A percentile compares a stretch with the other conserved stretches of the same genome.
Conservation (phyloP, 345 rosid genomes). For the Eucalyptus albens region DNA sequence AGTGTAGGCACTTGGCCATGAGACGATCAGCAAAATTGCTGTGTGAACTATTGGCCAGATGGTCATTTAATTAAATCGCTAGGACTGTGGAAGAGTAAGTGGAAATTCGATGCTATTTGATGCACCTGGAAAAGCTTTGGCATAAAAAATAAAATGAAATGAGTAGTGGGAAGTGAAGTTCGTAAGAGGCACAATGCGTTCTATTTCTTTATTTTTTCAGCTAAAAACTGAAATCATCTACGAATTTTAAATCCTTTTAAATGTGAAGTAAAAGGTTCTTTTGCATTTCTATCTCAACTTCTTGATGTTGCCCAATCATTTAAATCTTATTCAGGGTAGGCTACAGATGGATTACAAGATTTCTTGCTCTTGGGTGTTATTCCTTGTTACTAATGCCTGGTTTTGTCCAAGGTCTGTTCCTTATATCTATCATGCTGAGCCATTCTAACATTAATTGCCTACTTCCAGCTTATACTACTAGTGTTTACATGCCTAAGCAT, state of each 20-base stretch:
- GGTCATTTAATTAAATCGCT: neutral
- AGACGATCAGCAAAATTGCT: neutral
- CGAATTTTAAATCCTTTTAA: neutral
- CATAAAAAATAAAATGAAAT: neutral
- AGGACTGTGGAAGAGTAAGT: neutral
- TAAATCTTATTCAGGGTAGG: conserved; percentile 78
- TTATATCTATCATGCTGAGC: neutral
- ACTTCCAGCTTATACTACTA: neutral
- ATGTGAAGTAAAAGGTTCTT: neutral
- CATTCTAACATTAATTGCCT: neutral
- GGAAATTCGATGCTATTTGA: neutral
- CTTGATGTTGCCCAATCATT: conserved; percentile 22
- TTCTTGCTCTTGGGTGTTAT: conserved; percentile 89
- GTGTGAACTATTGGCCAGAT: neutral
- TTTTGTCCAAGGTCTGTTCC: conserved; percentile 71
- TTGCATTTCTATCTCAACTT: neutral
- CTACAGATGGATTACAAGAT: conserved; percentile 82
- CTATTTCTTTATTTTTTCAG: neutral
- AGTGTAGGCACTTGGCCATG: neutral
- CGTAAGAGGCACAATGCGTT: neutral
- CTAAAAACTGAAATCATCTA: neutral
- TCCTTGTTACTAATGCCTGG: conserved; percentile 81
- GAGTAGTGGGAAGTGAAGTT: neutral
- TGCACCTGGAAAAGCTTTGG: neutral
- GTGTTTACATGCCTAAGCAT: neutral